Conservation (phyloP, 75 land plant species). For the Pinus tabuliformis region DNA sequence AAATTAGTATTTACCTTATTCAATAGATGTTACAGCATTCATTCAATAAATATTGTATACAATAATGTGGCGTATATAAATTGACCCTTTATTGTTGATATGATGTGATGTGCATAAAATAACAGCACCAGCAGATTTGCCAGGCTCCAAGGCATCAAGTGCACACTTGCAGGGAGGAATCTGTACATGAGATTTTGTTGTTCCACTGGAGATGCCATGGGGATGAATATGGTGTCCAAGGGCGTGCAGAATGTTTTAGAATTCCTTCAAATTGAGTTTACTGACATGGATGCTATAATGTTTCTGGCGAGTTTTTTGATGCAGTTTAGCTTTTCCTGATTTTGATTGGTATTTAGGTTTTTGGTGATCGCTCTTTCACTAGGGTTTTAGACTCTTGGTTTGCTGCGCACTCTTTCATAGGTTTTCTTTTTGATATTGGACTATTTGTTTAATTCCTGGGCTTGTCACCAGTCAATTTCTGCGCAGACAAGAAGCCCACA, state of each 20-base stretch:
- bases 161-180: conserved; percentile 77
- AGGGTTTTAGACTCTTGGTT: neutral
- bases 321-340: neutral
- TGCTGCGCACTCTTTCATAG: too few species aligned
- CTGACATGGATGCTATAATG: conserved; percentile 84
- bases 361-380: neutral
- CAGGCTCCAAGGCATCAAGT: conserved; percentile 56
- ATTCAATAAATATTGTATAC: too few species aligned
- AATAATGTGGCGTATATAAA: too few species aligned
- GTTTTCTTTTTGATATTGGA: too few species aligned
- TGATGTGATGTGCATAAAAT: too few species aligned
- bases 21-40: too few species aligned
- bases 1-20: too few species aligned
- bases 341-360: neutral
- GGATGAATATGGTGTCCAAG: conserved; percentile 93
- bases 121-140: conserved; percentile 84
- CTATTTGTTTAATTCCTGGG: neutral
- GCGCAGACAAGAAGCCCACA: conserved; percentile 53
- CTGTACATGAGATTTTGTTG: conserved; percentile 70
- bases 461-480: conserved; percentile 51
- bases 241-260: conserved; percentile 84
- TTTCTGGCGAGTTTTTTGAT: conserved; percentile 48
- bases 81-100: neutral
- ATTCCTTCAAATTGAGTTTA: conserved; percentile 59
- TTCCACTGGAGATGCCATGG: conserved; percentile 92